A percentile compares a stretch with the other conserved stretches of the same genome.
Conservation (phyloP, 306 rosid species). For the Luffa aegyptiaca region DNA sequence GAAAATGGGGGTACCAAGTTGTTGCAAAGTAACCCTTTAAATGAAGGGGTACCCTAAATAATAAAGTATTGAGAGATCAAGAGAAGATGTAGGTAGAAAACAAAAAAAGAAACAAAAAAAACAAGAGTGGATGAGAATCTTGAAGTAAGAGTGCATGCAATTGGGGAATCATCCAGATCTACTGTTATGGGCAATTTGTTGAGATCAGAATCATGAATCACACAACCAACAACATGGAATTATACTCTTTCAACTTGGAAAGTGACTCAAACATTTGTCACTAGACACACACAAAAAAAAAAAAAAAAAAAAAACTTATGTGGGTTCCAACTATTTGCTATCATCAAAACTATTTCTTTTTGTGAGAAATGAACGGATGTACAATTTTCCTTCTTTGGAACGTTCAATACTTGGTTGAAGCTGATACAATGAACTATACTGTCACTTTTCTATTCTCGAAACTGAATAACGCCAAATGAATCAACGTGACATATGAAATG, state of each 20-base stretch:
- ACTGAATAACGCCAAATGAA: no score
- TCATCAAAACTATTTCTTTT: neutral
- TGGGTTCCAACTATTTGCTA: neutral
- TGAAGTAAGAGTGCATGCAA: neutral
- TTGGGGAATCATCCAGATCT: neutral
- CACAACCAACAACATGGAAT: neutral
- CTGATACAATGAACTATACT: neutral
- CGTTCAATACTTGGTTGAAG: no score
- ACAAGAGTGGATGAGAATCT: neutral
- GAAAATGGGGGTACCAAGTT: neutral
- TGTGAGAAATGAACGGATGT: neutral
- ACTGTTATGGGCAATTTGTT: neutral
- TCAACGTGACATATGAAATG: no score
- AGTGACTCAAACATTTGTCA: conserved; percentile 1
- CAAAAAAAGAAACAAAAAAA: neutral
- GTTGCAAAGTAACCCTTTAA: neutral
- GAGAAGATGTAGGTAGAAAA: neutral
- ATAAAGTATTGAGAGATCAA: neutral
- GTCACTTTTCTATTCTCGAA: neutral
- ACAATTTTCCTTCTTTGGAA: neutral
- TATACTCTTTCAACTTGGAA: neutral
- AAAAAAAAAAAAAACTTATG: neutral
- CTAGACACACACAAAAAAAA: neutral
- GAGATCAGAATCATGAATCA: neutral
- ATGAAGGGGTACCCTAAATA: neutral